Base-by-base conservation (phyloP, 805 yeast genomes). In the Metschnikowia sp. region DNA sequence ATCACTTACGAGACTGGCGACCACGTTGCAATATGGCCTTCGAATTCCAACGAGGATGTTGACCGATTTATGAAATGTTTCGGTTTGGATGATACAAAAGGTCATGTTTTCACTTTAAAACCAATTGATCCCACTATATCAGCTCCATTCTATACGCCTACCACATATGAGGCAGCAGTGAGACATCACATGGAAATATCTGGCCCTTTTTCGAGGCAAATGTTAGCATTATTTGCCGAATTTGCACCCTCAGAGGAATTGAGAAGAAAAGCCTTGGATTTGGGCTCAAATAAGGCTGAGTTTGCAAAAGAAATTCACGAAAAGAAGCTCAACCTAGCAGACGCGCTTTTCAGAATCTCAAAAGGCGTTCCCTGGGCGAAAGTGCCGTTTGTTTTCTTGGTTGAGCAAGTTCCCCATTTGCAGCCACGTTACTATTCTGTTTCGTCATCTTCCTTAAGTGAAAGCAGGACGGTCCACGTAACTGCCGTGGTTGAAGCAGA, bases 351-450 rank as follows among this genome's bases (percentile, higher is more conserved):
- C 40, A 48, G 65, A 22, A 65, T 91, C 39, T 86, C 96, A 12
- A 59, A 72, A 11, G 89, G 88, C 47, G 60, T 51, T 28, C 66
- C 79, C 12, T 94, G 97, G 98, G 56, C 63, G 10, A 59, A 66
- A 11, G 86, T 92, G 40, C 97, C 98, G 31, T 86, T 91, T 74
- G 83, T 82, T 51, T 88, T 91, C 61, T 68, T 94, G 35, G 74
- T 91, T 57, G 99, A 92, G 72, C 77, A 85, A 29, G 66, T 94
- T 52, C 79, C 90, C 37, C 87, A 82, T 56, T 72, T 94, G 61
- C 95, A 86, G 66, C 96, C 97, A 36, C 91, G 99, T 68, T 92
- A 89, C 72, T 92, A 92, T 70, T 92, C 98, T 19, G 94, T 92
- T 56, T 91, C 97, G 2, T 91, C 97, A 1, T 88, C 97, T 7